These are phyloP conservation scores for Triticum urartu DNA, from an alignment of 176 grass and related monocot species.

Conservation along the genomic window DNA sequence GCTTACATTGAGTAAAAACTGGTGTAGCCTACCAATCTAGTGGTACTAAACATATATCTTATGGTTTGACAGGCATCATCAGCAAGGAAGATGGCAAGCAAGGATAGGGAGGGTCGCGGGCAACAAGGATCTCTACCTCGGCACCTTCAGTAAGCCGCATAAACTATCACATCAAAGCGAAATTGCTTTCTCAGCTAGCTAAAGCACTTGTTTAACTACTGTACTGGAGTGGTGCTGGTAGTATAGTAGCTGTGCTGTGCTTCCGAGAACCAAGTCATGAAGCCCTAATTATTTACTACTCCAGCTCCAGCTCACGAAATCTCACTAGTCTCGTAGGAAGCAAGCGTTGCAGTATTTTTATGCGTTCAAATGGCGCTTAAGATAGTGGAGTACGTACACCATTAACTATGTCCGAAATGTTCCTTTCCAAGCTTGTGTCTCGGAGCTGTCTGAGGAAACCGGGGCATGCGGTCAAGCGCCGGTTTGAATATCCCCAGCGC, in stretches of 20 bases:
- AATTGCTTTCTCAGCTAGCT: constrained; percentile 20
- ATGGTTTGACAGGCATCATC: constrained; percentile 57
- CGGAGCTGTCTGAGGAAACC: constrained; percentile 61
- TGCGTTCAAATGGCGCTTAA: constrained; percentile 45
- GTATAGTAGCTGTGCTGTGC: constrained; percentile 18
- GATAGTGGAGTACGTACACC: constrained; percentile 35
- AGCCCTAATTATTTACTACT: constrained; percentile 47
- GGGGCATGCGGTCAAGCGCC: constrained; percentile 51
- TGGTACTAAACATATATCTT: background rate
- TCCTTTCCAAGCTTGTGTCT: constrained; percentile 64
- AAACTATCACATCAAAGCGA: constrained; percentile 14
- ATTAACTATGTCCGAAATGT: constrained; percentile 61
- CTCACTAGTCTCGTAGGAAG: constrained; percentile 54
- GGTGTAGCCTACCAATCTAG: background rate
- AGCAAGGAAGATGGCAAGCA: constrained; percentile 83
- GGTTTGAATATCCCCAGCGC: constrained; percentile 33
- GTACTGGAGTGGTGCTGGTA: background rate
- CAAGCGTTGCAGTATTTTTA: constrained; percentile 47
- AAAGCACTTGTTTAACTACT: constrained; percentile 34
- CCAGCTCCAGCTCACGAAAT: constrained; percentile 50
- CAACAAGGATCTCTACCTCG: constrained; percentile 77
- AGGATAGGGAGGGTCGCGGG: constrained; percentile 79
- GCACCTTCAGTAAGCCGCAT: constrained; percentile 73
- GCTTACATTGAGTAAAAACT: background rate
- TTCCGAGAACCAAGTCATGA: constrained; percentile 46